Evolutionary conservation across 2,329 filamentous ascomycete species (phyloP), one percentile per base, ranked within the genome.

Genomic region (Gaeumannomyces sp.): DNA sequence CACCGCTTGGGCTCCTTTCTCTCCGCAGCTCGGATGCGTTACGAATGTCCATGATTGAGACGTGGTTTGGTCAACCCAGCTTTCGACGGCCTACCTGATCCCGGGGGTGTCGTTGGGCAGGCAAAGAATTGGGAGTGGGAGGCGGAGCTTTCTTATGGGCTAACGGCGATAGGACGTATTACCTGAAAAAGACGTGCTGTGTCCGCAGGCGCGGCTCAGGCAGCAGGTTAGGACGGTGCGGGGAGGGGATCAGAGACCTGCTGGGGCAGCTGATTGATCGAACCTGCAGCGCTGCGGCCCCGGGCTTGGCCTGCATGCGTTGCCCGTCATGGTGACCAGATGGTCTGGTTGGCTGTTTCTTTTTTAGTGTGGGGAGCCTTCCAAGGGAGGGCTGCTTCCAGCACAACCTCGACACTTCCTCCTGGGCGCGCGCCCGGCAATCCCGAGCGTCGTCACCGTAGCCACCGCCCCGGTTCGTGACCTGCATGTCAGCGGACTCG

Each of bases 101-200:
- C 13, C 35, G 14, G 35, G 33, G 35, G 19, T n/a, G 22, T 10
- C 22, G 1, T 11, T 38, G 16, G 35, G 2, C 16, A n/a, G n/a
- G 45, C 45, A 53, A 38, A 2, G 38, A 1, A 16, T 53, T 53
- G 45, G n/a, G n/a, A n/a, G 22, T 2, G 7, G 45, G 45, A 53
- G 45, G 45, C 45, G 45, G 45, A 53, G 45, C 45, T 53, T 38
- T 53, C 45, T 53, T 53, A n/a, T n/a, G n/a, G n/a, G 45, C 45
- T 7, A 53, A 53, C 19, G 45, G 10, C 8, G 5, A 38, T 38
- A 38, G 13, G 35, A 35, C 10, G 33, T 11, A 35, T 35, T 35
- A 13, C 11, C 2, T 35, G 11, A 5, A 38, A 38, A 38, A 25
- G 13, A 3, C 28, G 59, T 60, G 59, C 33, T 13, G 14, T 60